Conservation (phyloP, 108 stramenopile genomes). For the Skeletonema potamos region DNA sequence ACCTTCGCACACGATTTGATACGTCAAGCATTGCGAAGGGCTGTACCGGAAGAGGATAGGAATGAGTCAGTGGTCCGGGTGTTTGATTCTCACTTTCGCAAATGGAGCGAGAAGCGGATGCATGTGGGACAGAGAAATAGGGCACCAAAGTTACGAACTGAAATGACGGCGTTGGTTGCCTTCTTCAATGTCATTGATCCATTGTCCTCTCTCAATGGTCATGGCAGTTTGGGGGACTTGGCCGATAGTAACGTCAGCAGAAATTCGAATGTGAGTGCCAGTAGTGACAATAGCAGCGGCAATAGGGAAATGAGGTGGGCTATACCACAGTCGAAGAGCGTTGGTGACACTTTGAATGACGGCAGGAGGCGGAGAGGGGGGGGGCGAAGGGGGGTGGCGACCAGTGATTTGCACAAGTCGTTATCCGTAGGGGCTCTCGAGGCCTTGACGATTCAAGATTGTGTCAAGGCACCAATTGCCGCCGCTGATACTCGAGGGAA, state of each 20-base stretch:
- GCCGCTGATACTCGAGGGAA: neutral
- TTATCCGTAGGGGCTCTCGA: neutral
- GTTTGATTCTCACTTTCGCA: neutral
- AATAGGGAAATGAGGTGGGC: neutral
- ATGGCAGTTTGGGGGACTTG: neutral
- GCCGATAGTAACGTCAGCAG: neutral
- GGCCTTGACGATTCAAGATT: neutral
- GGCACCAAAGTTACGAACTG: neutral
- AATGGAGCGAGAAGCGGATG: constrained; percentile 1
- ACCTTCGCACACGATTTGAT: neutral
- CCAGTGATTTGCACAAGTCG: neutral
- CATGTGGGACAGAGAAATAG: neutral
- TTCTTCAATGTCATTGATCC: neutral
- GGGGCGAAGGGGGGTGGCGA: neutral
- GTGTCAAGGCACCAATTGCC: neutral
- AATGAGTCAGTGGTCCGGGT: neutral
- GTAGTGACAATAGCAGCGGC: neutral
- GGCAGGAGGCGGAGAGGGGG: neutral
- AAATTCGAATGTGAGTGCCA: neutral
- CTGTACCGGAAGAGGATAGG: neutral
- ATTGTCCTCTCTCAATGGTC: neutral
- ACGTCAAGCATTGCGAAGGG: neutral
- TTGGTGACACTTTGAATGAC: neutral
- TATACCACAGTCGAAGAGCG: neutral
- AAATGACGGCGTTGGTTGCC: neutral